Evolutionary conservation across 2,329 filamentous ascomycete species (phyloP), one percentile per base, ranked within the genome.

Genomic region (Colletotrichum liaoningense): DNA sequence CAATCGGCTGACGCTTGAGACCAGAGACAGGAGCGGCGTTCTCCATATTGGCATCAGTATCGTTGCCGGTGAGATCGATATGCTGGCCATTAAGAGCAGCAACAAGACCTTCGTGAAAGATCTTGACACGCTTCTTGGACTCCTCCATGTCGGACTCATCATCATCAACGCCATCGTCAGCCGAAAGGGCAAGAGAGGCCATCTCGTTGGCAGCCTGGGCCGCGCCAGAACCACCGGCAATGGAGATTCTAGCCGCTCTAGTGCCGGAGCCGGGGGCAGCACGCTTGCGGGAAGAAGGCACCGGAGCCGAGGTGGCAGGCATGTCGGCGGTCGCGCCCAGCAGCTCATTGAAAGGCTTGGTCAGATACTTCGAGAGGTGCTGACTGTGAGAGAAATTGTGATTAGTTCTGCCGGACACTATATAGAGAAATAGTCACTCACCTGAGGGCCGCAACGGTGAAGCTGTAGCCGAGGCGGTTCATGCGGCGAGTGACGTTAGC

Each of bases 101-200:
- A 46, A 16, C 33, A n/a, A 33, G 6, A 16, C 16, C 57, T 4
- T 12, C 8, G 3, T 52, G 22, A 4, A 7, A 35, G 16, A 22
- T 28, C 46, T 68, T 69, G 49, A 52, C 16, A 30, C 70, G 70
- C 55, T 73, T 73, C 57, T 74, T 74, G 30, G 54, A 1, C 1
- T 63, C 22, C 9, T 66, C 42, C 6, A 60, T 6, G 14, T 68
- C 46, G 9, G 52, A n/a, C 49, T 72, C 67, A 5, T 24, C 55
- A 28, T 73, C 71, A 9, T 71, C 71, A 4, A 30, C 46, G 28
- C 63, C 68, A 14, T 72, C 19, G 16, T 70, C 68, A 14, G 9
- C 35, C 24, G 55, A 24, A 4, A 6, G 11, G 35, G 71, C 71
- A 19, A 28, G 49, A 6, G n/a, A 14, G 19, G 67, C 67, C 70